phyloP scores from a whole-genome alignment of 805 yeast genomes.

The Kodamaea nitidulidarum region DNA sequence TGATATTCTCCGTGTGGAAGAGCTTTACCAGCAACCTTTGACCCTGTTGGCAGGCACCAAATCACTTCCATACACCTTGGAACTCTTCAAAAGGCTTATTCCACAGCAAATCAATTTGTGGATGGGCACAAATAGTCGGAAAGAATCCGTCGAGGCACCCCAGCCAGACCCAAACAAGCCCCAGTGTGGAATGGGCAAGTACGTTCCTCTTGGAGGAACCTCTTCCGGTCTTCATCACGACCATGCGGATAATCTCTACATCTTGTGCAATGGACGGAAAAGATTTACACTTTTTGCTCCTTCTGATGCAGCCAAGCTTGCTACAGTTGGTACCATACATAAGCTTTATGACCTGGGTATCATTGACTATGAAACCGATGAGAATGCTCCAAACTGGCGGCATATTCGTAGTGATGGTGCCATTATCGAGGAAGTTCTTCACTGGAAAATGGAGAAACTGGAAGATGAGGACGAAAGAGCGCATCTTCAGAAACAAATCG shows the following conservation, averaged over 20 bases:
- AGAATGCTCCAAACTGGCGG: slow-evolving; percentile 60
- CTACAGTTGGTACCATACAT: slow-evolving; percentile 61
- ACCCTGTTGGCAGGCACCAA: slow-evolving; percentile 32
- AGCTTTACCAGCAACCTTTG: slow-evolving; percentile 61
- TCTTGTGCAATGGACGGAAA: slow-evolving; percentile 56
- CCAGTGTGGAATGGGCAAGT: slow-evolving; percentile 45
- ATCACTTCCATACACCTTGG: slow-evolving; percentile 39
- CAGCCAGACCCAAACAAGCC: slow-evolving; percentile 3
- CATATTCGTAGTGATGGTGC: slow-evolving; percentile 62
- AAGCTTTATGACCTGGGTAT: slow-evolving; percentile 57
- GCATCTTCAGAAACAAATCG: not conserved
- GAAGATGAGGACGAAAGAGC: slow-evolving; percentile 11
- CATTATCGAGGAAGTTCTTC: slow-evolving; percentile 44
- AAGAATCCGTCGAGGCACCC: not conserved
- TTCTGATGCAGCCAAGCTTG: slow-evolving; percentile 51
- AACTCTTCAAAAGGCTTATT: slow-evolving; percentile 37
- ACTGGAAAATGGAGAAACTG: slow-evolving; percentile 35
- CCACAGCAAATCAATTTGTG: slow-evolving; percentile 75
- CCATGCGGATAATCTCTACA: slow-evolving; percentile 72
- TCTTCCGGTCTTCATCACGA: slow-evolving; percentile 79
- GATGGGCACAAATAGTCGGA: slow-evolving; percentile 48
- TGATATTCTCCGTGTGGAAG: slow-evolving; percentile 35
- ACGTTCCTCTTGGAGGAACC: slow-evolving; percentile 33
- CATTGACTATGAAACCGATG: slow-evolving; percentile 56
- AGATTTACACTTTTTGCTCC: slow-evolving; percentile 69